Percentiles rank a stretch among this genome's conserved stretches.
These are phyloP conservation scores for Grammothele lineata DNA, from an alignment of 768 basidiomycete genomes.

Conservation along the genomic window DNA sequence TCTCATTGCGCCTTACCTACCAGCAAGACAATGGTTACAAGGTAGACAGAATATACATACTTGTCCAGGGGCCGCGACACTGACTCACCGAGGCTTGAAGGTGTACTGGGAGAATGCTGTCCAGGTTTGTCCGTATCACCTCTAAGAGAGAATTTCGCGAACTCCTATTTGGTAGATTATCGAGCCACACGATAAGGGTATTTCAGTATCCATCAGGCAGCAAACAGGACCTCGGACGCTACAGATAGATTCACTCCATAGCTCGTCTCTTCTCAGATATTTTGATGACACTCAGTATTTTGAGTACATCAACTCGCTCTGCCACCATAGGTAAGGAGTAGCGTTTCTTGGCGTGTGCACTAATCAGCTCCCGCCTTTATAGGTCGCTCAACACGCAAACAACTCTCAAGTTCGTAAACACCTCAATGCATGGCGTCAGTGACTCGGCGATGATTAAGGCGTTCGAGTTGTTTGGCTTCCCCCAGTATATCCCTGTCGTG, in stretches of 20 bases:
- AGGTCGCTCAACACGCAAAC: slow-evolving; percentile 31
- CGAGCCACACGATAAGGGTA: slow-evolving; percentile 76
- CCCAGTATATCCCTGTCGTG: slow-evolving; percentile 53
- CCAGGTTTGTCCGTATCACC: slow-evolving; percentile 55
- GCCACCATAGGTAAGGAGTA: slow-evolving; percentile 7
- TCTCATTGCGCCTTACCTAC: neutral
- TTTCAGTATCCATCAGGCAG: slow-evolving; percentile 57
- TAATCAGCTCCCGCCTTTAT: no score
- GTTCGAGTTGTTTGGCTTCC: slow-evolving; percentile 57
- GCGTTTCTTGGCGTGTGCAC: no score
- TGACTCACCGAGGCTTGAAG: slow-evolving; percentile 40
- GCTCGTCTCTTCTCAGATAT: slow-evolving; percentile 28
- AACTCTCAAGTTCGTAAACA: slow-evolving; percentile 68
- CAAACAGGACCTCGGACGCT: slow-evolving; percentile 56
- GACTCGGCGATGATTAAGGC: slow-evolving; percentile 55
- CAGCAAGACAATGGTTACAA: slow-evolving; percentile 90
- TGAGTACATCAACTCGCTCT: slow-evolving; percentile 9
- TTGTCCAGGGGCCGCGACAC: no score
- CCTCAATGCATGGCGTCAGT: slow-evolving; percentile 89
- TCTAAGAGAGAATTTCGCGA: neutral
- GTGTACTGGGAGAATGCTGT: slow-evolving; percentile 90
- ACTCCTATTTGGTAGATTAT: slow-evolving; percentile 56
- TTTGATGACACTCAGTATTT: slow-evolving; percentile 3
- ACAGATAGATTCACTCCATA: slow-evolving; percentile 30
- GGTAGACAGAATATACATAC: no score